Conservation (phyloP, 768 basidiomycete genomes). For the Leccinum rimulosum region DNA sequence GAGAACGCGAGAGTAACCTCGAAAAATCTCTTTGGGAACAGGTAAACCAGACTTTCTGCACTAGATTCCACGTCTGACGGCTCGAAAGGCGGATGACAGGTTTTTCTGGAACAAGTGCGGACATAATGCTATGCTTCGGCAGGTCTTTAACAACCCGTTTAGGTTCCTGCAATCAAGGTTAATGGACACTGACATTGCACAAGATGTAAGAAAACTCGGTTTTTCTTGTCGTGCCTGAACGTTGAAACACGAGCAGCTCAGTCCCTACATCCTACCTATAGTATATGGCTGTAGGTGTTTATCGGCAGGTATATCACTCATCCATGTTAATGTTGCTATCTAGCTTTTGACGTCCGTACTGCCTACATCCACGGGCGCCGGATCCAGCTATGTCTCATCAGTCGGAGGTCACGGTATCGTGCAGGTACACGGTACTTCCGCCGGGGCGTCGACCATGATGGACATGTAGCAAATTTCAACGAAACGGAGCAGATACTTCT, state of each 20-base stretch:
- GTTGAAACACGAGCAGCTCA: constrained; percentile 51
- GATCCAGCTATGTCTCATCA: constrained; percentile 84
- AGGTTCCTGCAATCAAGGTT: constrained; percentile 60
- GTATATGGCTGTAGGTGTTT: constrained; percentile 85
- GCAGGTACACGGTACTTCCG: constrained; percentile 98
- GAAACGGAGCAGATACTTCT: constrained; percentile 95
- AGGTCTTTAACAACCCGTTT: constrained; percentile 5
- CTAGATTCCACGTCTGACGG: constrained; percentile 8
- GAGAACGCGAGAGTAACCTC: constrained; percentile 46
- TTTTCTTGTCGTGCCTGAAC: constrained; percentile 9
- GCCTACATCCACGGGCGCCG: constrained; percentile 73
- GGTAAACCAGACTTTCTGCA: constrained; percentile 42
- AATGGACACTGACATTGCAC: constrained; percentile 53
- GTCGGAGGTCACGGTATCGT: constrained; percentile 89
- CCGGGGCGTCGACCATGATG: constrained; percentile 85
- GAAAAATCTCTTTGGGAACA: constrained; percentile 72
- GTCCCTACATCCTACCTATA: constrained; percentile 86
- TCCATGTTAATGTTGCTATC: constrained; percentile 7
- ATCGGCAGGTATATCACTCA: neutral
- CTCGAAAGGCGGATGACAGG: constrained; percentile 77
- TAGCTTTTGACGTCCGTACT: constrained; percentile 85
- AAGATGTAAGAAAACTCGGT: constrained; percentile 53
- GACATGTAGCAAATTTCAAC: constrained; percentile 95
- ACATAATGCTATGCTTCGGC: neutral
- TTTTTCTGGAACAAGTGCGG: constrained; percentile 93